Percentiles rank a stretch among this genome's conserved stretches.
Evolutionary conservation across 177 flowering plant species (phyloP).

Genomic region (Vitis hybrid): DNA sequence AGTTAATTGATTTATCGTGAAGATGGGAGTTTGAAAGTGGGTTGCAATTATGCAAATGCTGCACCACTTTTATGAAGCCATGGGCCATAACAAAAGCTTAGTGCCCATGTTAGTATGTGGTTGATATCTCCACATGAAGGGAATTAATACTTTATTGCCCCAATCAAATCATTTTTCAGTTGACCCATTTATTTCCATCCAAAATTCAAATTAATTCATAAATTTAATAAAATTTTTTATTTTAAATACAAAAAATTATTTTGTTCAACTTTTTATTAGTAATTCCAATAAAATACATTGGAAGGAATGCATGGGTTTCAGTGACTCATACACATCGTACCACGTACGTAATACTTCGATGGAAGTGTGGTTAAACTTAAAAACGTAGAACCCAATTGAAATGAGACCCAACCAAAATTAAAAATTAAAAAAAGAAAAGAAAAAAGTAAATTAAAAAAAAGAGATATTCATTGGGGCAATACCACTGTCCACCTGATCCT

Average conservation of each 20-base stretch:
- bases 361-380: too few species aligned
- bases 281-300: neutral
- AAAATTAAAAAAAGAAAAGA: neutral
- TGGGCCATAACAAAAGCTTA: conserved; percentile 2
- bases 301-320: conserved; percentile 14
- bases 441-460: neutral
- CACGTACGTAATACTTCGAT: conserved; percentile 8
- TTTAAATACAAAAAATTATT: too few species aligned
- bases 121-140: too few species aligned
- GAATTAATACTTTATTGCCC: too few species aligned
- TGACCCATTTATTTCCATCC: too few species aligned
- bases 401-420: neutral
- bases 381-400: too few species aligned
- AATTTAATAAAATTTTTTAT: too few species aligned
- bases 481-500: conserved; percentile 37
- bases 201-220: too few species aligned
- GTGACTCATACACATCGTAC: conserved; percentile 15
- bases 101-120: too few species aligned
- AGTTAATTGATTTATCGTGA: conserved; percentile 2
- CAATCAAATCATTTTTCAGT: too few species aligned
- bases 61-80: conserved; percentile 8
- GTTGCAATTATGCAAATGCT: conserved; percentile 21
- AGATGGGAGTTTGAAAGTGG: conserved; percentile 14
- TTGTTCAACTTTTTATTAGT: too few species aligned
- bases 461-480: conserved; percentile 17